Percentiles rank a stretch among this genome's conserved stretches.
These are phyloP conservation scores for Asparagopsis taxiformis DNA, from an alignment of 31 red algal genomes.

Conservation along the genomic window DNA sequence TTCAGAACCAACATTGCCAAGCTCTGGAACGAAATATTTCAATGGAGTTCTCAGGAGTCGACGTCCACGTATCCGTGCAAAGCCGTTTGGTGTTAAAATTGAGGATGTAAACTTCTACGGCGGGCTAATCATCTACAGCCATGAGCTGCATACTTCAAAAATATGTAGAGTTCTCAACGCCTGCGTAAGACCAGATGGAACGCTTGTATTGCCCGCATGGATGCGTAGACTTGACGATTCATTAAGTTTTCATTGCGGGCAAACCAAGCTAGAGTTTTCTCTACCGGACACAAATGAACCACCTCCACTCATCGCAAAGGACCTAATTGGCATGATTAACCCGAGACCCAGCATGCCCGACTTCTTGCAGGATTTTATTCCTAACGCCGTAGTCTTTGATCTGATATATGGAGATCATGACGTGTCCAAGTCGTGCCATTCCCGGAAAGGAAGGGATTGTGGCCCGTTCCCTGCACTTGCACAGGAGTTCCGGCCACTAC, in stretches of 20 bases:
- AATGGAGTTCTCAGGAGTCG: no score
- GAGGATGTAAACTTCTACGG: constrained; percentile 49
- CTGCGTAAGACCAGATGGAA: constrained; percentile 58
- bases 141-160: constrained; percentile 40
- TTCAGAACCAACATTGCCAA: no score
- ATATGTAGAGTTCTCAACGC: constrained; percentile 67
- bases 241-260: constrained; percentile 60
- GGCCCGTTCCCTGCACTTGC: constrained; percentile 31
- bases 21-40: no score
- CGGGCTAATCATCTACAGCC: constrained; percentile 54
- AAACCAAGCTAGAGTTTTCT: constrained; percentile 59
- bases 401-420: constrained; percentile 57
- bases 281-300: constrained; percentile 38
- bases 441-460: constrained; percentile 47
- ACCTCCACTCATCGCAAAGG: constrained; percentile 5
- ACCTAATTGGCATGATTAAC: constrained; percentile 46
- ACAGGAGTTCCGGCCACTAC: constrained; percentile 11
- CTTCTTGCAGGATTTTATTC: constrained; percentile 59
- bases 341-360: constrained; percentile 54
- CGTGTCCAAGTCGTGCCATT: constrained; percentile 49
- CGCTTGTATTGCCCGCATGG: constrained; percentile 61
- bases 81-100: constrained; percentile 44
- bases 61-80: no score
- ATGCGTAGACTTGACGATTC: constrained; percentile 65
- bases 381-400: constrained; percentile 61